phyloP scores from a whole-genome alignment of 75 land plant species.

The Sequoiadendron giganteum region DNA sequence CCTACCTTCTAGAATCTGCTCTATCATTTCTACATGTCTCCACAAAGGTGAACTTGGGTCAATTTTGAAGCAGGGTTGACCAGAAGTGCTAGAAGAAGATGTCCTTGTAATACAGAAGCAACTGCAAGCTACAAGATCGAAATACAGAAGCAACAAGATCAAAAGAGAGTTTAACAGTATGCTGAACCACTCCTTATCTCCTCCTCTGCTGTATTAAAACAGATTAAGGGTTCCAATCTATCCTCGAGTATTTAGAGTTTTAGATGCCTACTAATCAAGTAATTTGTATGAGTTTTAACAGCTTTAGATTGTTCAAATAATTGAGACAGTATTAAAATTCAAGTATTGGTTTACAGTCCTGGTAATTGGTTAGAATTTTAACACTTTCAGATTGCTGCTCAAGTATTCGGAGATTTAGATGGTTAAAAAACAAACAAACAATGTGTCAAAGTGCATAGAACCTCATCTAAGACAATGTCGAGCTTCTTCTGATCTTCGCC shows the following conservation, averaged over 20 bases:
- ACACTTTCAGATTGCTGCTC: not conserved
- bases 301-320: not conserved
- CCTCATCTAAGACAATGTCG: slow-evolving; percentile 93
- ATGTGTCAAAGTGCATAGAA: not conserved
- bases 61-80: too few relatives aligned
- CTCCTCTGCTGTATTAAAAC: too few relatives aligned
- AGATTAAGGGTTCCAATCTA: too few relatives aligned
- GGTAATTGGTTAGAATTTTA: not conserved
- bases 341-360: not conserved
- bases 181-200: too few relatives aligned
- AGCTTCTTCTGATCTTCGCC: slow-evolving; percentile 98
- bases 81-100: too few relatives aligned
- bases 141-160: too few relatives aligned
- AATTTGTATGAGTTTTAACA: not conserved
- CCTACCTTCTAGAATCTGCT: too few relatives aligned
- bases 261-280: not conserved
- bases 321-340: not conserved
- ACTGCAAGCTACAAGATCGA: too few relatives aligned
- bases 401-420: not conserved
- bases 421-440: not conserved
- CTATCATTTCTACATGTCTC: too few relatives aligned
- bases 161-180: too few relatives aligned
- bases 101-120: too few relatives aligned
- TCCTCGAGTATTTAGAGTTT: not conserved
- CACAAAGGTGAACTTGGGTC: too few relatives aligned